These are phyloP conservation scores for Euphorbia celastroides DNA, from an alignment of 441 rosid species.

Conservation along the genomic window DNA sequence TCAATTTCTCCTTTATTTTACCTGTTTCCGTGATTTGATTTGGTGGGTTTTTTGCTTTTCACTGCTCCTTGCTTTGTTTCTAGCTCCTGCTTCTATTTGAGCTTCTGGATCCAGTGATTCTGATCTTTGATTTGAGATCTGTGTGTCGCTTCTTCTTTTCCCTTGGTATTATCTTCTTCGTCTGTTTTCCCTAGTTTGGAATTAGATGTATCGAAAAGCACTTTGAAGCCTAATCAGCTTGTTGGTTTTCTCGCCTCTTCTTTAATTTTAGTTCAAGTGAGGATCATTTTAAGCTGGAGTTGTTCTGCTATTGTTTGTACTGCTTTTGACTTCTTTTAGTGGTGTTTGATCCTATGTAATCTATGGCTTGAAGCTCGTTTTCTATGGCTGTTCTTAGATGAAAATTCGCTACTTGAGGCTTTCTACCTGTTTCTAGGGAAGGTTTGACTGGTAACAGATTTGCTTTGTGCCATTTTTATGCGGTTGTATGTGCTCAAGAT, in stretches of 20 bases:
- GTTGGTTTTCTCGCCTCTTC: conserved; percentile 13
- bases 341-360: conserved; percentile 4
- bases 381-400: background rate
- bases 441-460: background rate
- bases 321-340: background rate
- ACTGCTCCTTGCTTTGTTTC: conserved; percentile 22
- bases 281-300: conserved; percentile 9
- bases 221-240: no score
- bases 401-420: background rate
- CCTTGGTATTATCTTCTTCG: conserved; percentile 24
- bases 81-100: conserved; percentile 34
- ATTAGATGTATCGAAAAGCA: background rate
- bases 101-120: conserved; percentile 35
- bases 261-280: background rate
- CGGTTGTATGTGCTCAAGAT: background rate
- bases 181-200: conserved; percentile 1
- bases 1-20: conserved; percentile 20
- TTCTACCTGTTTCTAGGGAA: background rate
- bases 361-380: background rate
- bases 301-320: background rate
- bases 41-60: conserved; percentile 25
- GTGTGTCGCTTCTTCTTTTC: conserved; percentile 5
- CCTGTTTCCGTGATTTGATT: conserved; percentile 19
- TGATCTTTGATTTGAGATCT: conserved; percentile 37
- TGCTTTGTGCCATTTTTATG: background rate